A percentile compares a stretch with the other conserved stretches of the same genome.
phyloP scores from a whole-genome alignment of 768 basidiomycete species.

The Astraeus odoratus region DNA sequence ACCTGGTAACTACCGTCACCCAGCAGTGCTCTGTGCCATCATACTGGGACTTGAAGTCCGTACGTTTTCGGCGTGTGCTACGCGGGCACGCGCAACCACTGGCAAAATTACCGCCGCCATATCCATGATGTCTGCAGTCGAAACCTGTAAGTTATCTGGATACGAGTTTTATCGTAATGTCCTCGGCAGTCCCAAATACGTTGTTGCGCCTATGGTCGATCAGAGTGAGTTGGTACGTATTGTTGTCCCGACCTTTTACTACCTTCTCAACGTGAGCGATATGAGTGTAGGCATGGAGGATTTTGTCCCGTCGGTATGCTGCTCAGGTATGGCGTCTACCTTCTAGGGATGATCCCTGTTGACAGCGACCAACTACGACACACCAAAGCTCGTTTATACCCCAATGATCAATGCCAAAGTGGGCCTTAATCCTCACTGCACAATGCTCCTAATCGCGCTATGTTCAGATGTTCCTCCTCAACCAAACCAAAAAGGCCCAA shows the following conservation, averaged over 20 bases:
- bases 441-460: background rate
- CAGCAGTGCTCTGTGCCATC: no score
- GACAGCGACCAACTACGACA: background rate
- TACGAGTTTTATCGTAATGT: slow-evolving; percentile 80
- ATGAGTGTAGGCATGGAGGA: slow-evolving; percentile 73
- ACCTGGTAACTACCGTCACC: no score
- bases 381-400: slow-evolving; percentile 72
- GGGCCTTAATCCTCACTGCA: background rate
- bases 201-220: slow-evolving; percentile 98
- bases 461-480: slow-evolving; percentile 52
- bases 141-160: slow-evolving; percentile 38
- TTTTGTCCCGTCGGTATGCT: slow-evolving; percentile 74
- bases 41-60: no score
- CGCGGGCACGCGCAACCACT: no score
- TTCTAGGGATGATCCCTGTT: background rate
- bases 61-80: no score
- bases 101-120: no score
- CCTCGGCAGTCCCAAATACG: slow-evolving; percentile 77
- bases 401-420: slow-evolving; percentile 98
- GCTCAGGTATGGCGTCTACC: slow-evolving; percentile 47
- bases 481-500: slow-evolving; percentile 34
- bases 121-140: no score
- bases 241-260: background rate
- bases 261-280: background rate
- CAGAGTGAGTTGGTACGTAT: slow-evolving; percentile 86